Base-by-base conservation (phyloP, 805 yeast genomes). In the Grigorovia yakushimaensis region DNA sequence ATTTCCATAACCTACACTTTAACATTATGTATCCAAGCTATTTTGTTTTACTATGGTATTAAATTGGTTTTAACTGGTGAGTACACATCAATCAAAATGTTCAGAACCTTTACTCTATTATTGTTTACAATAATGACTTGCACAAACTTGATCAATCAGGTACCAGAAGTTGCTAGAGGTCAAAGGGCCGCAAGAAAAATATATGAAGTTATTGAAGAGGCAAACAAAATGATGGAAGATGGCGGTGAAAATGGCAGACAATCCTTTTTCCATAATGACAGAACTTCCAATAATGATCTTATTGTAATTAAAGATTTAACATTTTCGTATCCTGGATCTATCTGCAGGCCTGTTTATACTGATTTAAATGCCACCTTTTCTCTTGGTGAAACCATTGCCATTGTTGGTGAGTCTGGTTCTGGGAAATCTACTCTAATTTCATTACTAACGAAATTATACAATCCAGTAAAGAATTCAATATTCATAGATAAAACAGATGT, bases 371-470 rank as follows among this genome's bases (percentile, higher is more conserved):
- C 83, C 30, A 40, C 49, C 0, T 60, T 89, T 1, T 24, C 56
- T 0, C 55, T 66, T 10, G 76, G 77, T 18, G 77, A 78, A 47
- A 68, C 76, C 0, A 69, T 84, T 19, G 93, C 86, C 0, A 63
- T 93, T 1, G 77, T 82, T 3, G 99, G 98, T 0, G 79, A 76
- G 35, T 86, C 97, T 1, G 99, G 99, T 0, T 75, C 83, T 13
- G 99, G 99, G 0, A 93, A 93, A 63, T 84, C 96, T 0, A 88
- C 98, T 0, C 51, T 91, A 1, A 65, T 79, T 0, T 68, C 73
- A 1, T 54, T 89, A 11, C 52, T 89, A 0, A 63, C 80, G 1
- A 68, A 82, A 44, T 62, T 89, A 1, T 78, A 78, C 50, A 61
- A 60, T 1, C 53, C 64, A 2, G 40, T 39, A 4, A 52, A 64